Evolutionary conservation across 2,329 filamentous ascomycete species (phyloP).

Genomic region (Diplodia corticola): DNA sequence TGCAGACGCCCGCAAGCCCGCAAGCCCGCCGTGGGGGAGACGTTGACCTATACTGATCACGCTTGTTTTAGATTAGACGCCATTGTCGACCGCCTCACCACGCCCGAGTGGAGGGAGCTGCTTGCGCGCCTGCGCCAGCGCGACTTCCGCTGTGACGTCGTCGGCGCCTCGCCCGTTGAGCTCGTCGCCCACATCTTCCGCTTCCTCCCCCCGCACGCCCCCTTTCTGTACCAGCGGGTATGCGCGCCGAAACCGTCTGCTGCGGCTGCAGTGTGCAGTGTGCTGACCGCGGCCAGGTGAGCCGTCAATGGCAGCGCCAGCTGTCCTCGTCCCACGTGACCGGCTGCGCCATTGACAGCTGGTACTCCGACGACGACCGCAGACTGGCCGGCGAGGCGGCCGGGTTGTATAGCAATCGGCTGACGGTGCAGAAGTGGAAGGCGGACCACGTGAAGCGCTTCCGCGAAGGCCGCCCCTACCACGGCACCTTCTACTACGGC

Average conservation of each 20-base stretch:
- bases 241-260: background rate
- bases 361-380: conserved; percentile 28
- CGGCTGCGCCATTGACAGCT: conserved; percentile 27
- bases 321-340: conserved; percentile 33
- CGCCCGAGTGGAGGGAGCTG: conserved; percentile 36
- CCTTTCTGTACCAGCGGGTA: conserved; percentile 34
- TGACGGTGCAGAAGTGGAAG: conserved; percentile 23
- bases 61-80: conserved; percentile 29
- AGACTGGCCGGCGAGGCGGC: conserved; percentile 25
- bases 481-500: conserved; percentile 11
- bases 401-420: conserved; percentile 26
- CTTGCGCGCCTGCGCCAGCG: conserved; percentile 27
- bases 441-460: conserved; percentile 33
- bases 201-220: conserved; percentile 34
- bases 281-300: conserved; percentile 31
- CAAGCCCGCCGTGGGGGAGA: too few species aligned
- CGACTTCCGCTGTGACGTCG: conserved; percentile 37
- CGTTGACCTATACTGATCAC: background rate
- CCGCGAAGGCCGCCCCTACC: conserved; percentile 26
- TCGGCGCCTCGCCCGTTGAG: conserved; percentile 41
- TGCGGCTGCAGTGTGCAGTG: background rate
- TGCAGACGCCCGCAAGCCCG: too few species aligned
- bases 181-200: conserved; percentile 39
- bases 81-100: conserved; percentile 31
- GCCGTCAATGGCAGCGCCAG: conserved; percentile 34